phyloP scores from a whole-genome alignment of 805 yeast genomes.

The Cyberlindnera nakhonratchasimensis region DNA sequence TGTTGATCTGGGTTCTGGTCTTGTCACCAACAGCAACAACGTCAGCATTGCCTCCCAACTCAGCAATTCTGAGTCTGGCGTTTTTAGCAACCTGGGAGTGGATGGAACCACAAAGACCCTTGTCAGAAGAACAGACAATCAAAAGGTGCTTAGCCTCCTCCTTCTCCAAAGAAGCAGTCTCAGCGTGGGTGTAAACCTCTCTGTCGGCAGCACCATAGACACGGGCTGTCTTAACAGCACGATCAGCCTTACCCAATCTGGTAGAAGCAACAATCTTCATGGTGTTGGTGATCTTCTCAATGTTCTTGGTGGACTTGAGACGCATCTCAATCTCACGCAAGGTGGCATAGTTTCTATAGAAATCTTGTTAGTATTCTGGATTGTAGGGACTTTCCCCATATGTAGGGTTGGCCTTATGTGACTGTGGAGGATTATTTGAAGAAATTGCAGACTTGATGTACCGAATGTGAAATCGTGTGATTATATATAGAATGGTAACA shows the following conservation, averaged over 20 bases:
- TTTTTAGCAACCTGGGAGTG: conserved; percentile 93
- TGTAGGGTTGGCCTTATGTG: neutral
- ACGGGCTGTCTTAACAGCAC: conserved; percentile 86
- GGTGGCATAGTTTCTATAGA: conserved; percentile 86
- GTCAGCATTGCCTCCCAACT: conserved; percentile 60
- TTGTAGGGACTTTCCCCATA: neutral
- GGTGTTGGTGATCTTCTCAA: conserved; percentile 98
- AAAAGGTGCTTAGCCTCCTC: conserved; percentile 59
- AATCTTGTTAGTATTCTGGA: conserved; percentile 18
- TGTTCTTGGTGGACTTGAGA: conserved; percentile 96
- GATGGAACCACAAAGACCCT: conserved; percentile 98
- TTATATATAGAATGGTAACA: no score
- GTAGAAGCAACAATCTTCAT: conserved; percentile 99
- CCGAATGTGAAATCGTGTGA: no score
- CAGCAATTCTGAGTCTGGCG: conserved; percentile 65
- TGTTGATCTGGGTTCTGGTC: conserved; percentile 79
- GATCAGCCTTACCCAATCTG: conserved; percentile 91
- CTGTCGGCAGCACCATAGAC: conserved; percentile 76
- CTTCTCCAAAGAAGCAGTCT: conserved; percentile 55
- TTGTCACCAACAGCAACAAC: conserved; percentile 93
- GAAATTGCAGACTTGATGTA: no score
- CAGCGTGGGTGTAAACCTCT: conserved; percentile 78
- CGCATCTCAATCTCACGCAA: conserved; percentile 98
- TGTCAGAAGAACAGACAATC: conserved; percentile 90
- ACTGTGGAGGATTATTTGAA: neutral